These are phyloP conservation scores for Umbelopsis vinacea DNA, from an alignment of 192 early-diverging fungal genomes.

Conservation along the genomic window DNA sequence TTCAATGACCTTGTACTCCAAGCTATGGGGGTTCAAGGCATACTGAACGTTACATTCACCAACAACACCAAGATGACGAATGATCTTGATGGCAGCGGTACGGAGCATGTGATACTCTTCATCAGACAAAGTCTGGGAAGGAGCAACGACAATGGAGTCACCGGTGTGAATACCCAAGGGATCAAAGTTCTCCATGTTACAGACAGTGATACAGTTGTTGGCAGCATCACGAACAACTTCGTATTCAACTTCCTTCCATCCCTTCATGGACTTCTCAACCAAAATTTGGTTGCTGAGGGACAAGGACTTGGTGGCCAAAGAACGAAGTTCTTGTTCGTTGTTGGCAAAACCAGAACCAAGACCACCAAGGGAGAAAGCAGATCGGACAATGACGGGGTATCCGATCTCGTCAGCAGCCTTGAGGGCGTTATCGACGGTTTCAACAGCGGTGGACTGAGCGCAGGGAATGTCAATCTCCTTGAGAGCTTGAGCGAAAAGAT, in stretches of 20 bases:
- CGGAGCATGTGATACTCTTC: conserved; percentile 97
- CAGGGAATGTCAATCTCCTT: conserved; percentile 90
- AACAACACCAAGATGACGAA: conserved; percentile 94
- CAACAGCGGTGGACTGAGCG: conserved; percentile 87
- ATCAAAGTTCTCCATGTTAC: conserved; percentile 99
- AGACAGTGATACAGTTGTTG: conserved; percentile 99
- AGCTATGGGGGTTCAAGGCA: conserved; percentile 85
- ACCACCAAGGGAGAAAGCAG: conserved; percentile 93
- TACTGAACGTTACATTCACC: conserved; percentile 99
- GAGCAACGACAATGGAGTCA: conserved; percentile 98
- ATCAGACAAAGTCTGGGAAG: conserved; percentile 94
- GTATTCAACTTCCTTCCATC: conserved; percentile 99
- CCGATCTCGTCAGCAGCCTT: conserved; percentile 82
- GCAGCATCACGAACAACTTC: conserved; percentile 96
- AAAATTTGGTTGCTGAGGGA: conserved; percentile 91
- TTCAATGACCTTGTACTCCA: conserved; percentile 95
- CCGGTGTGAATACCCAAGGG: conserved; percentile 98
- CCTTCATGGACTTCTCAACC: conserved; percentile 95
- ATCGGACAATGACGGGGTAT: conserved; percentile 95
- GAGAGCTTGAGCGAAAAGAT: conserved; percentile 92
- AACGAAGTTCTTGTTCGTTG: conserved; percentile 70
- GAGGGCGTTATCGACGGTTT: conserved; percentile 87
- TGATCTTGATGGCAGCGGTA: conserved; percentile 92
- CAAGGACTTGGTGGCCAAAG: conserved; percentile 85
- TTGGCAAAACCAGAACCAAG: conserved; percentile 96